Evolutionary conservation across 306 rosid species (phyloP).

Genomic region (Morella rubra): DNA sequence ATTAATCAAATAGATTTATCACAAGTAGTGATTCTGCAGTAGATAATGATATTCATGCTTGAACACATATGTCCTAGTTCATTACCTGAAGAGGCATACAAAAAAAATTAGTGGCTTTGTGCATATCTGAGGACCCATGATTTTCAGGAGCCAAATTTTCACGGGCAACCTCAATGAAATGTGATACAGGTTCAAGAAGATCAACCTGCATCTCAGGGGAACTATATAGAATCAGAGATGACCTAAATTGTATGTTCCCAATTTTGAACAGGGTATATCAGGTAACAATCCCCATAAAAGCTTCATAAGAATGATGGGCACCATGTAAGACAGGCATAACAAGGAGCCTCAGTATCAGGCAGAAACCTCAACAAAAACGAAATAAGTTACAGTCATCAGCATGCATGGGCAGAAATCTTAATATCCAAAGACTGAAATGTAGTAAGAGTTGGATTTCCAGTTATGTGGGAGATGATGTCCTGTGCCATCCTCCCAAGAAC

Average conservation of each 20-base stretch:
- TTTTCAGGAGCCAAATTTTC: conserved; percentile 59
- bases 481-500: background rate
- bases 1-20: background rate
- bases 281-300: background rate
- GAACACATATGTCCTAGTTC: conserved; percentile 1
- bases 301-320: background rate
- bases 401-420: background rate
- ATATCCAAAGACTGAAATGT: background rate
- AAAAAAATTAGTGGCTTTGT: conserved; percentile 71
- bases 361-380: background rate
- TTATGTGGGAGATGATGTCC: background rate
- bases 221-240: conserved; percentile 13
- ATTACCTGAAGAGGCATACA: conserved; percentile 92
- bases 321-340: background rate
- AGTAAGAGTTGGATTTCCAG: background rate
- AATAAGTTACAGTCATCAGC: background rate
- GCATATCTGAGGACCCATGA: conserved; percentile 47
- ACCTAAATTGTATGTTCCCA: background rate
- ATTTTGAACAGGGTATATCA: background rate
- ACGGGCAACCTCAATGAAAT: conserved; percentile 85
- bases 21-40: background rate
- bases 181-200: conserved; percentile 96
- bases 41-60: background rate
- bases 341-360: background rate
- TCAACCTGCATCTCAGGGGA: conserved; percentile 64